phyloP scores from a whole-genome alignment of 176 grass and related monocot species.

The Luzula sylvatica region DNA sequence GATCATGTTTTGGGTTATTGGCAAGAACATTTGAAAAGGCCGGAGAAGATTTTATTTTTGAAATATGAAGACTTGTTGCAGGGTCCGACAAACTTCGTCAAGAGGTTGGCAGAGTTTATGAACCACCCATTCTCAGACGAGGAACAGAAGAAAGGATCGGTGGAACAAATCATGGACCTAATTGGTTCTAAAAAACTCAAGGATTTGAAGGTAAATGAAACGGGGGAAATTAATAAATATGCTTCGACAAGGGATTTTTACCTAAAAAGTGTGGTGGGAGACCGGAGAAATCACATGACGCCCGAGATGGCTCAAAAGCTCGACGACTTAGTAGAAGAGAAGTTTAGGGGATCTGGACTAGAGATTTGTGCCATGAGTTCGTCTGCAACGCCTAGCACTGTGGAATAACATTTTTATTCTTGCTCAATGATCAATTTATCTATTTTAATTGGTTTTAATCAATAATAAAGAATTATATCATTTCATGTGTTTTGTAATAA shows the following conservation, averaged over 20 bases:
- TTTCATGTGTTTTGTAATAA: too few relatives aligned
- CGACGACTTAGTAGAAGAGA: too few relatives aligned
- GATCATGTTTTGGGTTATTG: conserved; percentile 38
- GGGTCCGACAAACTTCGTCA: conserved; percentile 9
- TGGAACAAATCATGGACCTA: conserved; percentile 21
- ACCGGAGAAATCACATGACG: too few relatives aligned
- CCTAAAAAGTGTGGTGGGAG: too few relatives aligned
- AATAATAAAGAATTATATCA: too few relatives aligned
- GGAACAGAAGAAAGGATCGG: conserved; percentile 23
- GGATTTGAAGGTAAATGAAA: conserved; percentile 34
- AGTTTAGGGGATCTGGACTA: too few relatives aligned
- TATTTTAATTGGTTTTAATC: too few relatives aligned
- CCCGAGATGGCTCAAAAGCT: too few relatives aligned
- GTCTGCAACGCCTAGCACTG: too few relatives aligned
- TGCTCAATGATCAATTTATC: too few relatives aligned
- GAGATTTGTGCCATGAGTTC: too few relatives aligned
- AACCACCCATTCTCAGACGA: conserved; percentile 20
- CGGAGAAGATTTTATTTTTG: conserved; percentile 29
- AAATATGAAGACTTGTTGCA: conserved; percentile 40
- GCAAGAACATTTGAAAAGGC: conserved; percentile 15
- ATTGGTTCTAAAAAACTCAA: conserved; percentile 43
- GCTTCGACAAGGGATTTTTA: not conserved
- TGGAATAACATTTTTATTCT: too few relatives aligned
- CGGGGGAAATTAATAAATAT: not conserved
- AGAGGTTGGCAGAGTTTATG: conserved; percentile 30